Evolutionary conservation across 345 rosid genomes (phyloP).

Genomic region (Euclidium syriacum): DNA sequence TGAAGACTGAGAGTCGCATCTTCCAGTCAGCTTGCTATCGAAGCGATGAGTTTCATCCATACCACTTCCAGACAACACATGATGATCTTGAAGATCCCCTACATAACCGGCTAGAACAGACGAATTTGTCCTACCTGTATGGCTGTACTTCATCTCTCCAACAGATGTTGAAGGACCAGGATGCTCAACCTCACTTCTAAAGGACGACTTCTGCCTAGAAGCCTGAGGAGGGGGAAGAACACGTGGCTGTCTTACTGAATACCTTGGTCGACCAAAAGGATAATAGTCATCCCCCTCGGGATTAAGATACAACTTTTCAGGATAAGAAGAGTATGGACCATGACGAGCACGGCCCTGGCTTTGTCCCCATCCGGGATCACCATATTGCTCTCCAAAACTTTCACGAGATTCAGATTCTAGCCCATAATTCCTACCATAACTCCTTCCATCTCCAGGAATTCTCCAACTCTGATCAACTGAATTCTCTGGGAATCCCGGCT

Average conservation of each 20-base stretch:
- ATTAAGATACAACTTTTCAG: conserved; percentile 56
- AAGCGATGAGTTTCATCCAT: conserved; percentile 38
- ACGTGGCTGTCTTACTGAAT: conserved; percentile 87
- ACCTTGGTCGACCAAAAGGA: conserved; percentile 73
- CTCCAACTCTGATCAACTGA: conserved; percentile 73
- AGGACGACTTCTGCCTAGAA: conserved; percentile 51
- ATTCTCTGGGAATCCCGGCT: conserved; percentile 55
- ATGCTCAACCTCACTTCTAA: conserved; percentile 47
- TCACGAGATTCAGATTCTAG: conserved; percentile 68
- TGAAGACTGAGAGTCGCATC: conserved; percentile 93
- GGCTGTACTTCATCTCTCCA: conserved; percentile 37
- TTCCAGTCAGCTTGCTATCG: conserved; percentile 41
- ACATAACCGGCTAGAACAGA: conserved; percentile 42
- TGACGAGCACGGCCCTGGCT: conserved; percentile 36
- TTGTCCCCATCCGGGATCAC: conserved; percentile 68
- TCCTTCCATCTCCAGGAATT: conserved; percentile 60
- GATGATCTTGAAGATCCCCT: conserved; percentile 42
- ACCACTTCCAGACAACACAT: conserved; percentile 32
- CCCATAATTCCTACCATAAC: conserved; percentile 50
- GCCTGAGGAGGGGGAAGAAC: conserved; percentile 78
- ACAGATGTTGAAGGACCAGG: conserved; percentile 55
- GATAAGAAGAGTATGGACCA: conserved; percentile 49
- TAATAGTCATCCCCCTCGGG: conserved; percentile 61
- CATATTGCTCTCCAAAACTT: conserved; percentile 56
- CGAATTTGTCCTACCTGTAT: conserved; percentile 39